Conservation (phyloP, 139 green algal genomes). For the Micractinium conductrix region DNA sequence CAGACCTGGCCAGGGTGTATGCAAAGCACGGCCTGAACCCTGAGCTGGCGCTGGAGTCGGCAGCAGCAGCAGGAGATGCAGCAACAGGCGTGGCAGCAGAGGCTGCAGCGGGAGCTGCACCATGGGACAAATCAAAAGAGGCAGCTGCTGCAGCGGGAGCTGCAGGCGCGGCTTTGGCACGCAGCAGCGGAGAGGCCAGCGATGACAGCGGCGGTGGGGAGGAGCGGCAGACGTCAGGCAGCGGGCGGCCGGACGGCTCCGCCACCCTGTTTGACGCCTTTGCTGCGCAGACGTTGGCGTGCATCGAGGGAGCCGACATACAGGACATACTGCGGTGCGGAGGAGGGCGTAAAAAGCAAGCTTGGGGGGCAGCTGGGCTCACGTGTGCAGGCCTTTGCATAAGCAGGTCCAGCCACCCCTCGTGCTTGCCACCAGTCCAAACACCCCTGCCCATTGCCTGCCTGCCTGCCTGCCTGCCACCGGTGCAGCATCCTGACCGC, state of each 20-base stretch:
- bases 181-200: neutral
- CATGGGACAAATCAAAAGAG: too few relatives aligned
- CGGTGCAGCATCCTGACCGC: conserved; percentile 31
- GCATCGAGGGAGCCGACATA: conserved; percentile 30
- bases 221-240: neutral
- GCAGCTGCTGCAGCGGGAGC: too few relatives aligned
- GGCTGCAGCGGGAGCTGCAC: neutral
- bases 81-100: neutral
- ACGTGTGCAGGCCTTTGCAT: neutral
- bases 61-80: neutral
- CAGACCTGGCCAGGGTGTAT: conserved; percentile 35
- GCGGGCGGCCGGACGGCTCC: neutral
- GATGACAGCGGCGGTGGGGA: neutral
- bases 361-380: neutral
- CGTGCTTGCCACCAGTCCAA: neutral
- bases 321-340: conserved; percentile 39
- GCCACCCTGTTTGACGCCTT: conserved; percentile 37
- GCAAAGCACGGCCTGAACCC: conserved; percentile 1
- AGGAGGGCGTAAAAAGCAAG: too few relatives aligned
- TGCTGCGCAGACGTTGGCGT: conserved; percentile 13
- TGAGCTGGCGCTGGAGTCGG: neutral
- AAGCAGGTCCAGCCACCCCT: too few relatives aligned
- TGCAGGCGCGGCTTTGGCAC: too few relatives aligned
- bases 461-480: neutral
- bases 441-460: neutral